Percentiles rank a stretch among this genome's conserved stretches.
phyloP scores from a whole-genome alignment of 2,329 filamentous ascomycete species.

The Madurella mycetomatis region DNA sequence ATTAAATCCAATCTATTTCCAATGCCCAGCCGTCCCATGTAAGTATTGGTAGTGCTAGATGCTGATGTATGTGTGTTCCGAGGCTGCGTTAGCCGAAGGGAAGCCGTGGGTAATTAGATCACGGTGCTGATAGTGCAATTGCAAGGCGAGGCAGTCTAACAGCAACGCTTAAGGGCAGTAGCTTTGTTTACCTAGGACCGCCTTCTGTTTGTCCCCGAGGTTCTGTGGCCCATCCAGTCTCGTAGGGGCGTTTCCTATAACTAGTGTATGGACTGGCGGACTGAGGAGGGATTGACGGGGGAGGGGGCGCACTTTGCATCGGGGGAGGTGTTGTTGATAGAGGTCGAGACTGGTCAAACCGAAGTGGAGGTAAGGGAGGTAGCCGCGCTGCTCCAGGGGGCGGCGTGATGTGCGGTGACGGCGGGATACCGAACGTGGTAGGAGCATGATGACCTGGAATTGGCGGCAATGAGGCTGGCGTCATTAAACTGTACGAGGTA shows the following conservation, averaged over 20 bases:
- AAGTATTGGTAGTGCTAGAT: neutral
- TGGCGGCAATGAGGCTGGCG: conserved; percentile 38
- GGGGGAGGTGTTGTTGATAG: conserved; percentile 27
- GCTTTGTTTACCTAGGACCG: conserved; percentile 11
- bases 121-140: no score
- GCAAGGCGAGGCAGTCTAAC: no score
- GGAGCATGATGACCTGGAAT: conserved; percentile 35
- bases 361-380: conserved; percentile 48
- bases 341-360: conserved; percentile 39
- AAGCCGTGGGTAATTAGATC: no score
- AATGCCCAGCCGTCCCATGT: neutral
- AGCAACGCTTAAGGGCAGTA: neutral
- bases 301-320: conserved; percentile 11
- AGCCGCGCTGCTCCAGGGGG: conserved; percentile 40
- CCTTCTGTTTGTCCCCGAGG: conserved; percentile 20
- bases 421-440: conserved; percentile 33
- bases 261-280: conserved; percentile 17
- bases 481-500: conserved; percentile 37
- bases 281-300: conserved; percentile 7
- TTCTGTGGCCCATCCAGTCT: conserved; percentile 37
- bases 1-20: neutral
- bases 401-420: conserved; percentile 36
- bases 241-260: conserved; percentile 31
- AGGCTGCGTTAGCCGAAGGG: no score
- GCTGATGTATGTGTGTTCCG: no score